Evolutionary conservation across 495 filamentous ascomycete species (phyloP).

Genomic region (Pseudevernia furfuracea): DNA sequence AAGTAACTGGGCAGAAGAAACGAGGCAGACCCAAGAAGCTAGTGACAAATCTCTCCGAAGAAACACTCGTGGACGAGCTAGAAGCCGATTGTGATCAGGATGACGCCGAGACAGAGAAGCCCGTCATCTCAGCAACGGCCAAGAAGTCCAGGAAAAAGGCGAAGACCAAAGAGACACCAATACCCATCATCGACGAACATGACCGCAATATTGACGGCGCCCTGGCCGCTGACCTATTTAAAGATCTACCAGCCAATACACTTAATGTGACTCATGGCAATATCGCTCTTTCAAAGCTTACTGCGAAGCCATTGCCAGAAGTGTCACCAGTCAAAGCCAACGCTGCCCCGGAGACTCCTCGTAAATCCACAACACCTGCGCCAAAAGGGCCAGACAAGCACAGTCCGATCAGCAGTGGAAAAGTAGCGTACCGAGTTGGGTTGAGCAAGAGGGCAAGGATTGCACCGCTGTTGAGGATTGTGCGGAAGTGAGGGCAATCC

Average conservation of each 20-base stretch:
- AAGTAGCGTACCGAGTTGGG: slow-evolving; percentile 57
- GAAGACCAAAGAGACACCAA: slow-evolving; percentile 37
- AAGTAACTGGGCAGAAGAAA: slow-evolving; percentile 24
- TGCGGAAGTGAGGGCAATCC: slow-evolving; percentile 42
- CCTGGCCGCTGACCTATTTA: neutral
- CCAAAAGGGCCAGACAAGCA: slow-evolving; percentile 34
- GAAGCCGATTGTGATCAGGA: neutral
- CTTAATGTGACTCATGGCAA: slow-evolving; percentile 6
- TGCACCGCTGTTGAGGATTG: slow-evolving; percentile 55
- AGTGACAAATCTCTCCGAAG: neutral
- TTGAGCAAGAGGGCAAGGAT: slow-evolving; percentile 59
- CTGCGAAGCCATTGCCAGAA: neutral
- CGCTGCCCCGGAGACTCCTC: slow-evolving; percentile 11
- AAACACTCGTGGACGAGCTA: neutral
- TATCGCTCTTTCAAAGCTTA: neutral
- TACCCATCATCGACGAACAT: slow-evolving; percentile 36
- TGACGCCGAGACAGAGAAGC: neutral
- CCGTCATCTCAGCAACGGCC: neutral
- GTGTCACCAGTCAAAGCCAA: neutral
- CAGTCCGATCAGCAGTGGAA: slow-evolving; percentile 47
- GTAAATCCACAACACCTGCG: slow-evolving; percentile 6
- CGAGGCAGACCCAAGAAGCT: slow-evolving; percentile 27
- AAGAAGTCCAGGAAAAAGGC: slow-evolving; percentile 39
- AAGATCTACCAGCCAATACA: neutral
- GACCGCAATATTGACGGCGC: slow-evolving; percentile 8